A percentile compares a stretch with the other conserved stretches of the same genome.
phyloP scores from a whole-genome alignment of 73 alveolate genomes.

The Stentor coeruleus region DNA sequence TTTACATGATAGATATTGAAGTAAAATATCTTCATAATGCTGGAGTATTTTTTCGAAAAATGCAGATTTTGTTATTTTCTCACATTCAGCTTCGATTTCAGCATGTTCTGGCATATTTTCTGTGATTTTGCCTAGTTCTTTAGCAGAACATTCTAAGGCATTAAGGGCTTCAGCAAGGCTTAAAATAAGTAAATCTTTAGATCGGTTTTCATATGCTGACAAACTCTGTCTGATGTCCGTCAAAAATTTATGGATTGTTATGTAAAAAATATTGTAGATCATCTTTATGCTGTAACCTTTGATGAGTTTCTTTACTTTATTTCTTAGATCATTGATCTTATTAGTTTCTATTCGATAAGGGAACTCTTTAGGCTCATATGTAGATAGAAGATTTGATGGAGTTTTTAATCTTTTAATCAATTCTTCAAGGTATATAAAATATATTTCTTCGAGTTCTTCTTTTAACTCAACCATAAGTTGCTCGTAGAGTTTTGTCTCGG shows the following conservation, averaged over 20 bases:
- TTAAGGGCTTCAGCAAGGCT: constrained; percentile 10
- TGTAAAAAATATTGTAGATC: constrained; percentile 14
- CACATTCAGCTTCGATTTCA: not conserved
- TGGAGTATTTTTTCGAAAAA: not conserved
- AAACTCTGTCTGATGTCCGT: not conserved
- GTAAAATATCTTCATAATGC: constrained; percentile 4
- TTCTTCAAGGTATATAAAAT: not conserved
- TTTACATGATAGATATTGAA: not conserved
- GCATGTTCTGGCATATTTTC: not conserved
- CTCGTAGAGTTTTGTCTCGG: not conserved
- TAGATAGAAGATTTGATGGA: not conserved
- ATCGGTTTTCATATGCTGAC: not conserved
- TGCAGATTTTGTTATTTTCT: not conserved
- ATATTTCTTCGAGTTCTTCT: not conserved
- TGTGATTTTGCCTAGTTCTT: constrained; percentile 22
- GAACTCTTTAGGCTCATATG: not conserved
- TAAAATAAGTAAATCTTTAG: not conserved
- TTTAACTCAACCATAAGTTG: not conserved
- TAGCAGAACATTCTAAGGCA: constrained; percentile 2
- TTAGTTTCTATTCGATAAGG: constrained; percentile 5
- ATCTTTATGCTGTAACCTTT: not conserved
- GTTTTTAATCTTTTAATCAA: not conserved
- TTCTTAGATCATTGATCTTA: not conserved
- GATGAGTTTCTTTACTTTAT: not conserved
- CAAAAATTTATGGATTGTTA: not conserved